These are phyloP conservation scores for Aspergillus cejpii DNA, from an alignment of 2,329 filamentous ascomycete genomes.

Conservation along the genomic window DNA sequence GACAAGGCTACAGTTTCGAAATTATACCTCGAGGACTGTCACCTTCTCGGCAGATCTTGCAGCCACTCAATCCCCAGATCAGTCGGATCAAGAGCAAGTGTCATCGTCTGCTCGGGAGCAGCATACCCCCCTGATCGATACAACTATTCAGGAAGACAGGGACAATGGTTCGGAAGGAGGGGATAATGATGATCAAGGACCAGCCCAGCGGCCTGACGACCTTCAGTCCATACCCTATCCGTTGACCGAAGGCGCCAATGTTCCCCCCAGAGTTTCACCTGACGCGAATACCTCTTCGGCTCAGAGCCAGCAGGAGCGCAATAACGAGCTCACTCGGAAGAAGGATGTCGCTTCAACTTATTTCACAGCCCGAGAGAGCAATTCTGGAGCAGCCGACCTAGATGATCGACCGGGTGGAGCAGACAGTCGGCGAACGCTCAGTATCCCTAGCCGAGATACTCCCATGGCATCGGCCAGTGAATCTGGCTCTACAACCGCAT, in stretches of 20 bases:
- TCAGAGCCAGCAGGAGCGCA: conserved; percentile 4
- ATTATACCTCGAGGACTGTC: conserved; percentile 44
- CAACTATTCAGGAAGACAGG: neutral
- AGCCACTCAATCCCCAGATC: conserved; percentile 35
- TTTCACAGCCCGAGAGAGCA: conserved; percentile 27
- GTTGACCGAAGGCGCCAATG: conserved; percentile 12
- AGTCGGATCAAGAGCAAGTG: conserved; percentile 19
- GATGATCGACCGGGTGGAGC: neutral
- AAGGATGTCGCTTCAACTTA: conserved; percentile 24
- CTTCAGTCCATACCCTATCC: conserved; percentile 24
- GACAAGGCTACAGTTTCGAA: conserved; percentile 37
- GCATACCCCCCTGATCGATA: conserved; percentile 15
- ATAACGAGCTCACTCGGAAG: conserved; percentile 6
- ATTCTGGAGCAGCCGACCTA: neutral
- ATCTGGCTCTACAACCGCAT: conserved; percentile 29
- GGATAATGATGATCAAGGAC: conserved; percentile 8
- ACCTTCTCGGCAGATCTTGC: conserved; percentile 49
- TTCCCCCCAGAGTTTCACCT: conserved; percentile 1
- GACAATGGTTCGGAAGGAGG: conserved; percentile 7
- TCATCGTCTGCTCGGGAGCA: conserved; percentile 11
- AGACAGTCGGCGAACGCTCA: conserved; percentile 13
- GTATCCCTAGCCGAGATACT: conserved; percentile 15
- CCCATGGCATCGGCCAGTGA: conserved; percentile 25
- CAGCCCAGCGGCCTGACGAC: neutral
- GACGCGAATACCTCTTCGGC: conserved; percentile 7